phyloP scores from a whole-genome alignment of 176 grass and related monocot species.

The Triticum aestivum region IWGSC_CS_RefSeq_v2.1 NC_057808.1:41267821-41268320 shows the following conservation, averaged over 20 bases:
- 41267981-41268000: slow-evolving; percentile 30
- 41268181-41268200: slow-evolving; percentile 57
- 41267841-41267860: slow-evolving; percentile 62
- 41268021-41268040: neutral
- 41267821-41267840: slow-evolving; percentile 50
- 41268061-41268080: slow-evolving; percentile 13
- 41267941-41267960: slow-evolving; percentile 21
- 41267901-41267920: slow-evolving; percentile 72
- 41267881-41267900: slow-evolving; percentile 65
- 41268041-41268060: slow-evolving; percentile 45
- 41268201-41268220: slow-evolving; percentile 46
- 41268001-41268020: slow-evolving; percentile 39
- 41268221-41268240: slow-evolving; percentile 55
- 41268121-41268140: slow-evolving; percentile 57
- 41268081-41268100: slow-evolving; percentile 31
- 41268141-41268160: slow-evolving; percentile 28
- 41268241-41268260: slow-evolving; percentile 55
- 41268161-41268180: slow-evolving; percentile 48
- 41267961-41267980: neutral
- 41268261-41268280: slow-evolving; percentile 33
- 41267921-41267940: slow-evolving; percentile 44
- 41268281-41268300: slow-evolving; percentile 41
- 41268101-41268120: slow-evolving; percentile 19
- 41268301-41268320: slow-evolving; percentile 18
- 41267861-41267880: slow-evolving; percentile 72